These are phyloP conservation scores for Kernera saxatilis DNA, from an alignment of 345 rosid genomes.

Conservation along the genomic window DNA sequence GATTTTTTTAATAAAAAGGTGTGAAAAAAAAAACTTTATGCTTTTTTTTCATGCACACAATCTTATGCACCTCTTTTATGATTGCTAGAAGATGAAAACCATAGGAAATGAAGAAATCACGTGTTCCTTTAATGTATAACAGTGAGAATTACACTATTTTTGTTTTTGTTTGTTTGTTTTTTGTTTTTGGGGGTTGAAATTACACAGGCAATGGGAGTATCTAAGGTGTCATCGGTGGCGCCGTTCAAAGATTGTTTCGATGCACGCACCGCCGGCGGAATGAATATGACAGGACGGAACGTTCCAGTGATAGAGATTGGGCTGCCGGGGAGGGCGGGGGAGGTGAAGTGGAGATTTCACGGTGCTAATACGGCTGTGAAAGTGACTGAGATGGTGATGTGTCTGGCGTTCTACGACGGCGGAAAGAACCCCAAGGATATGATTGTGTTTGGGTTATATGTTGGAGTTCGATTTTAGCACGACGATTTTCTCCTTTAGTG, in stretches of 20 bases:
- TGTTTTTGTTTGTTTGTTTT: too few species aligned
- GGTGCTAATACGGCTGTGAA: slow-evolving; percentile 15
- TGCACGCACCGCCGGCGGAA: not conserved
- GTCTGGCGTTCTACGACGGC: slow-evolving; percentile 25
- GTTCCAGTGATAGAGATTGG: too few species aligned
- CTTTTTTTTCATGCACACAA: too few species aligned
- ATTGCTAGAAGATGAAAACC: too few species aligned
- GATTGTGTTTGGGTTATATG: slow-evolving; percentile 18
- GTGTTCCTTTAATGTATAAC: too few species aligned
- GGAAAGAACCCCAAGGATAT: not conserved
- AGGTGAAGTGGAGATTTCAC: slow-evolving; percentile 17
- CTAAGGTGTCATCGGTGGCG: not conserved
- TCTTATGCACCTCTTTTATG: too few species aligned
- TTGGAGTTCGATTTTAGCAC: slow-evolving; percentile 17
- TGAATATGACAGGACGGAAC: too few species aligned
- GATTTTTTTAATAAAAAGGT: too few species aligned
- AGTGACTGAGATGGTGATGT: slow-evolving; percentile 13
- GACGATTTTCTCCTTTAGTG: slow-evolving; percentile 27
- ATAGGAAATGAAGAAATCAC: too few species aligned
- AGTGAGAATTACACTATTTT: not conserved
- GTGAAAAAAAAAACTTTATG: too few species aligned
- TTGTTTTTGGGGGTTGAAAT: too few species aligned
- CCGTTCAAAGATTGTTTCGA: slow-evolving; percentile 16
- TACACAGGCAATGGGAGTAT: slow-evolving; percentile 2
- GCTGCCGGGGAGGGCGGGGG: not conserved